A percentile compares a stretch with the other conserved stretches of the same genome.
Evolutionary conservation across 768 basidiomycete genomes (phyloP).

Genomic region (Rhodotorula kratochvilovae): DNA sequence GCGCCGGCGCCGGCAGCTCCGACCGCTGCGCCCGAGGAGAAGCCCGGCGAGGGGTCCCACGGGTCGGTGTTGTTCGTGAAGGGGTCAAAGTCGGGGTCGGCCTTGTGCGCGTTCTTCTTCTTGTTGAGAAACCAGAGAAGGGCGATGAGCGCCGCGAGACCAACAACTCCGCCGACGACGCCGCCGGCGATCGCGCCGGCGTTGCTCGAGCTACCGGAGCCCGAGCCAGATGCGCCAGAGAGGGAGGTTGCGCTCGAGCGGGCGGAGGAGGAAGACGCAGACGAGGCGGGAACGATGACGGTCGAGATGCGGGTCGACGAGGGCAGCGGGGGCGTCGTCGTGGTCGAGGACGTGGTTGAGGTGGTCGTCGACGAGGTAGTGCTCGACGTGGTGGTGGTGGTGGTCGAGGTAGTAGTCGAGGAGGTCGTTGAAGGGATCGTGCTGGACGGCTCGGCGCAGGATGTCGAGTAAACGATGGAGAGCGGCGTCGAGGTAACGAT

Average conservation of each 20-base stretch:
- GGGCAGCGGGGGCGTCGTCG: not conserved
- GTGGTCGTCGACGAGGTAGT: not conserved
- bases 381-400: not conserved
- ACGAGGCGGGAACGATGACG: not conserved
- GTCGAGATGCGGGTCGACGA: slow-evolving; percentile 8
- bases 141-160: slow-evolving; percentile 9
- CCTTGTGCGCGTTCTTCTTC: not conserved
- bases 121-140: slow-evolving; percentile 13
- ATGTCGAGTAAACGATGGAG: slow-evolving; percentile 6
- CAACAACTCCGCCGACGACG: slow-evolving; percentile 22
- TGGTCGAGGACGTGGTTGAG: not conserved
- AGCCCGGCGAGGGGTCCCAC: slow-evolving; percentile 3
- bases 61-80: slow-evolving; percentile 9
- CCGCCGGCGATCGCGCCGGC: slow-evolving; percentile 26
- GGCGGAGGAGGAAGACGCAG: not conserved
- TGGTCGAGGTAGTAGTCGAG: not conserved
- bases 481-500: slow-evolving; percentile 18
- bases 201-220: not conserved
- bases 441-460: not conserved
- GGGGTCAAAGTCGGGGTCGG: slow-evolving; percentile 3
- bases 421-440: not conserved
- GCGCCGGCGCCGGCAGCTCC: not conserved
- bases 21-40: not conserved
- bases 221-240: not conserved
- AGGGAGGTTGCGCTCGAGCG: slow-evolving; percentile 8